phyloP scores from a whole-genome alignment of 2,329 filamentous ascomycete species.

The Ceratocystis eucalypticola region DNA sequence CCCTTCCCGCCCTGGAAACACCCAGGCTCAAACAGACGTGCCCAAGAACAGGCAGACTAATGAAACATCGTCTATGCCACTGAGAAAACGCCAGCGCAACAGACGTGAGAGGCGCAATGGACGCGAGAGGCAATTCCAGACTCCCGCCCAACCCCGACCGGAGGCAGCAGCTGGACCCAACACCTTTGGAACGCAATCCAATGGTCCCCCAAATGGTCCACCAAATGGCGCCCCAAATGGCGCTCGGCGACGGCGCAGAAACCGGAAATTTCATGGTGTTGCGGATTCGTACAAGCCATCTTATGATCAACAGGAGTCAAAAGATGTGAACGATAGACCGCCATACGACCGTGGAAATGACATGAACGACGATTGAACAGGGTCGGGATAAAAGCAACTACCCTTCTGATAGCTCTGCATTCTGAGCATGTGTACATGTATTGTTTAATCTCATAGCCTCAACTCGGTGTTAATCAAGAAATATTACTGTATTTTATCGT shows the following conservation, averaged over 20 bases:
- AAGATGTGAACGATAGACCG: background rate
- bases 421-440: background rate
- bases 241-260: constrained; percentile 2
- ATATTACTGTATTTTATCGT: background rate
- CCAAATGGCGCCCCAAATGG: background rate
- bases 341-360: background rate
- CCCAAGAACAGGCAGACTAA: background rate
- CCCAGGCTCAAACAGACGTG: background rate
- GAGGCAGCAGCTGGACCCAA: background rate
- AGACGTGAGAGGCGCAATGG: background rate
- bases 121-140: background rate
- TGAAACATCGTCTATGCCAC: background rate
- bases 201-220: background rate
- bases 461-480: background rate
- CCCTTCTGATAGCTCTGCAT: background rate
- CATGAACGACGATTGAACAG: background rate
- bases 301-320: background rate
- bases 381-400: background rate
- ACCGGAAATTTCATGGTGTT: constrained; percentile 7
- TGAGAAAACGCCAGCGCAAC: background rate
- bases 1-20: background rate
- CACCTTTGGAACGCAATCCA: background rate
- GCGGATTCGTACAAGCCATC: constrained; percentile 18
- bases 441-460: background rate
- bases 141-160: background rate